phyloP scores from a whole-genome alignment of 2,329 filamentous ascomycete genomes.

The Talaromyces pinophilus region DNA sequence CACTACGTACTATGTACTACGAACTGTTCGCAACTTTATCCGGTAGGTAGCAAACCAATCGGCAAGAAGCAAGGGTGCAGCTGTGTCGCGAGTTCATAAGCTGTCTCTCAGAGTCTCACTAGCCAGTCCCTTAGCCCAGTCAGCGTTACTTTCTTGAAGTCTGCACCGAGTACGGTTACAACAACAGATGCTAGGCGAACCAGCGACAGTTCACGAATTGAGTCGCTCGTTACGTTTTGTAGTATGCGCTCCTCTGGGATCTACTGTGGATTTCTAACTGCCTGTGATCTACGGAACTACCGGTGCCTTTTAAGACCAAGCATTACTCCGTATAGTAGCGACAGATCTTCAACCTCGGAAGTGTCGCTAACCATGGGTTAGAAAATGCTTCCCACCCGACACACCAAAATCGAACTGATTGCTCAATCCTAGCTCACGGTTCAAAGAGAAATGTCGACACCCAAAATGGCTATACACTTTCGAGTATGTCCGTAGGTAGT shows the following conservation, averaged over 20 bases:
- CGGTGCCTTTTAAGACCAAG: not conserved
- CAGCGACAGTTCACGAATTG: not conserved
- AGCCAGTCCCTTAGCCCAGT: conserved; percentile 2
- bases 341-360: not conserved
- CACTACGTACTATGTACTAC: too few relatives aligned
- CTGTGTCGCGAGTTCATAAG: not conserved
- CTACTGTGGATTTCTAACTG: not conserved
- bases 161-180: not conserved
- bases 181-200: not conserved
- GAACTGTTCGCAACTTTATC: not conserved
- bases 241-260: not conserved
- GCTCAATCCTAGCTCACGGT: not conserved
- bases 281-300: not conserved
- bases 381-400: not conserved
- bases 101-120: not conserved
- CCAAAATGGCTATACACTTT: not conserved
- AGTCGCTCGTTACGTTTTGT: not conserved
- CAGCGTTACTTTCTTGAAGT: not conserved
- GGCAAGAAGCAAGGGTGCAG: not conserved
- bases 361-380: not conserved
- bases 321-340: not conserved
- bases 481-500: not conserved
- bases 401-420: not conserved
- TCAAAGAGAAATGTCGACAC: not conserved
- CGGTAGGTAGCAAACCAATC: not conserved